Evolutionary conservation across 306 rosid genomes (phyloP).

Genomic region (Malus orientalis): DNA sequence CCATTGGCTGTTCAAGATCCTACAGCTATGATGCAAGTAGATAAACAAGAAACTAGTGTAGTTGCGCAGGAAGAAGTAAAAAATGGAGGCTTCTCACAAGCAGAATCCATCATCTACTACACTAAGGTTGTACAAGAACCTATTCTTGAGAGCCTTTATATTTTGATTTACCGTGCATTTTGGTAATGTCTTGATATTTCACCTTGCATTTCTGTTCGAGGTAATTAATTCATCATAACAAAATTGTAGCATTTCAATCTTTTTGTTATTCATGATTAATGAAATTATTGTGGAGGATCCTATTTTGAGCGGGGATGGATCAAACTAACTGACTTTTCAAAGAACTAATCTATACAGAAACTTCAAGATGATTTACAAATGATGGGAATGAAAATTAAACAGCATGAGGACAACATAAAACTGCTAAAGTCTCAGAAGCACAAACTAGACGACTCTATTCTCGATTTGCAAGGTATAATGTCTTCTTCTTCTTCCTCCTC

Average conservation of each 20-base stretch:
- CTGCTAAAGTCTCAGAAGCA: constrained; percentile 43
- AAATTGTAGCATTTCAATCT: not conserved
- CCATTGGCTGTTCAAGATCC: constrained; percentile 37
- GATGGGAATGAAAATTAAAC: constrained; percentile 64
- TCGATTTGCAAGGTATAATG: constrained; percentile 64
- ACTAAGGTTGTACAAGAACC: constrained; percentile 43
- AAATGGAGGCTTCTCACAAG: constrained; percentile 44
- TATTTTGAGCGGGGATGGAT: not conserved
- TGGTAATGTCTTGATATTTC: not conserved
- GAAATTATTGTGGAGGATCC: not conserved
- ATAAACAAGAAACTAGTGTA: constrained; percentile 29
- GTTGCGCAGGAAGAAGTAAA: constrained; percentile 24
- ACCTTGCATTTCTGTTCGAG: not conserved
- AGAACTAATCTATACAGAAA: constrained; percentile 44
- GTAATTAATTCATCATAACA: not conserved
- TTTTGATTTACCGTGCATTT: not conserved
- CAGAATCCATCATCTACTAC: constrained; percentile 40
- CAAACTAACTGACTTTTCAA: constrained; percentile 8
- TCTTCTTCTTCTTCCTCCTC: not conserved
- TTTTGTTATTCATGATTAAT: not conserved
- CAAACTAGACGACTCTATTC: constrained; percentile 63
- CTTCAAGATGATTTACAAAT: constrained; percentile 65
- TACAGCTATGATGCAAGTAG: constrained; percentile 38
- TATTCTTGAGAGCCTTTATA: not conserved
- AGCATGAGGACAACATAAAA: constrained; percentile 60